Evolutionary conservation across 768 basidiomycete species (phyloP), one percentile per base, ranked within the genome.

Genomic region (Calocera cornea): DNA sequence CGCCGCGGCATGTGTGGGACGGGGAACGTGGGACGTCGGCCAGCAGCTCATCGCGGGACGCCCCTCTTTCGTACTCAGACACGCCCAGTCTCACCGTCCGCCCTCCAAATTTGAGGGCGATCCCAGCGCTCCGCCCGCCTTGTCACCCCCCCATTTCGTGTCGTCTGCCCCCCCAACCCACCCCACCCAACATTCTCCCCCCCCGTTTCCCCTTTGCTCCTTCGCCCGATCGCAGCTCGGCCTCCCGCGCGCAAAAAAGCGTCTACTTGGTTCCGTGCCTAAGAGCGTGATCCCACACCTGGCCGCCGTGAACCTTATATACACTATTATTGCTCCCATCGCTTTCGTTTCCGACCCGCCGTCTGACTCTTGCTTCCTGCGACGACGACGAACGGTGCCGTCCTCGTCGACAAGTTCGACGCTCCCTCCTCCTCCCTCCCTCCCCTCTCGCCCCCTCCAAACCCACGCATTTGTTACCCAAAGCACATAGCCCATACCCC

Each of bases 381-480:
- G 54, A 60, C 54, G 49, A 50, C 49, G 54, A 60, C 54, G 54
- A 38, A 60, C 54, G 54, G 31, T 2, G 54, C 24, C 54, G 54
- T 16, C 54, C 60, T 67, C 36, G 66, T 66, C 38, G 75, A 75
- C 75, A 73, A n/a, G 74, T 69, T 72, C 73, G 69, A 67, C 69
- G 64, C 72, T 70, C 41, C 36, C 41, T 66, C 64, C 64, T 64
- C 54, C 68, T 67, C 68, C 54, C 65, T 34, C 54, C 67, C 69
- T 68, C 67, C 70, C 68, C 66, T 68, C 67, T 66, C 68, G 69
- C 69, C 33, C 66, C 71, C 64, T 63, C 34, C 41, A 47, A 31
- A 5, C 54, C 24, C 24, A 27, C 54, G 54, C 54, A 60, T 33
- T 60, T 60, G 54, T 60, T 60, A 60, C 54, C 54, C 54, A 60